phyloP scores from a whole-genome alignment of 169 alveolate species.

The Eimeria falciformis region DNA sequence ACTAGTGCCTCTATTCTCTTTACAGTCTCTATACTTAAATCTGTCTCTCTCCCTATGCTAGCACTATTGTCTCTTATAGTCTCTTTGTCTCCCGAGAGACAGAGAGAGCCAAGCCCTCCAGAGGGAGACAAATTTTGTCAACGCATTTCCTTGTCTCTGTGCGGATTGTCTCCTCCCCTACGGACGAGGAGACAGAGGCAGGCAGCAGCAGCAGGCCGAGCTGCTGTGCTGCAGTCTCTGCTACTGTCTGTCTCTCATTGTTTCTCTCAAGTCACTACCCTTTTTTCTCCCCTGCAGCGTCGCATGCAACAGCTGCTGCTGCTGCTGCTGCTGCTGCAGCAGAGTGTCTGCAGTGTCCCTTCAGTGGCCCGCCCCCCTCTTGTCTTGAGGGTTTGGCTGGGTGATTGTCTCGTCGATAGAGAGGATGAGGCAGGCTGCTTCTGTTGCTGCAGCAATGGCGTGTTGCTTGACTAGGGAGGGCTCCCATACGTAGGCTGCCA shows the following conservation, averaged over 20 bases:
- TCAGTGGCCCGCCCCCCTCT: neutral
- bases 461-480: conserved; percentile 96
- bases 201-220: neutral
- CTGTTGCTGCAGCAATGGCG: conserved; percentile 97
- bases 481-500: conserved; percentile 95
- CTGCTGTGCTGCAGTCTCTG: neutral
- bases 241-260: conserved; percentile 3
- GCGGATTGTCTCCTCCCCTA: neutral
- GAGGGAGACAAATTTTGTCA: too few relatives aligned
- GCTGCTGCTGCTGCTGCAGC: neutral
- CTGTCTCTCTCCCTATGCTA: neutral
- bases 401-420: conserved; percentile 98
- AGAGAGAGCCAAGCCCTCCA: too few relatives aligned
- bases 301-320: neutral
- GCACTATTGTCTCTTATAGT: neutral
- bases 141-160: neutral
- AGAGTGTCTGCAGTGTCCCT: neutral
- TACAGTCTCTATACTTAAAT: neutral
- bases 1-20: neutral
- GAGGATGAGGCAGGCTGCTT: conserved; percentile 97
- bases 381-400: conserved; percentile 85
- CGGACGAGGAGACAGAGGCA: neutral
- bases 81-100: neutral
- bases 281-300: neutral
- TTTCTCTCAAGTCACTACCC: neutral